Percentiles rank a stretch among this genome's conserved stretches.
These are phyloP conservation scores for Rhodotorula graminis DNA, from an alignment of 768 basidiomycete genomes.

Conservation along the genomic window DNA sequence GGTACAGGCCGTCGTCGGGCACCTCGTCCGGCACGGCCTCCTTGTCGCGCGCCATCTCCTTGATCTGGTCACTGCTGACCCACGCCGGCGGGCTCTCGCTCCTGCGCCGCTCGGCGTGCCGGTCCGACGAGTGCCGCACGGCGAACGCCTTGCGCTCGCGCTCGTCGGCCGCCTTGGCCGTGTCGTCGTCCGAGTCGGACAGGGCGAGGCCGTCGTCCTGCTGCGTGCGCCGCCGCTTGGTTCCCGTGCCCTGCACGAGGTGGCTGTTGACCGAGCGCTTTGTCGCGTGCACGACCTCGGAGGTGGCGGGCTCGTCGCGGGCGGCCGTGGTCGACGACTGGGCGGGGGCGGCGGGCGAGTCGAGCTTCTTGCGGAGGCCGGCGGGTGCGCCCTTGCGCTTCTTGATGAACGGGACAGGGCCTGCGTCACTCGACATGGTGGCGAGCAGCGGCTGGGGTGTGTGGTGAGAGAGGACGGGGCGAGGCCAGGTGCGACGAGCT, in stretches of 20 bases:
- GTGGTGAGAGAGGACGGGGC: background rate
- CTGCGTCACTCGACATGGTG: slow-evolving; percentile 6
- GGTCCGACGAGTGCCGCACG: slow-evolving; percentile 66
- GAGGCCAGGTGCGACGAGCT: background rate
- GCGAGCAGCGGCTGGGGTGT: too few relatives aligned
- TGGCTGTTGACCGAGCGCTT: slow-evolving; percentile 66
- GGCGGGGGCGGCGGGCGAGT: slow-evolving; percentile 52
- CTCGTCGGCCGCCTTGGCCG: slow-evolving; percentile 49
- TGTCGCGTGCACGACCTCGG: slow-evolving; percentile 65
- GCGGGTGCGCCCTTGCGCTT: slow-evolving; percentile 73
- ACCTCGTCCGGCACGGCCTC: slow-evolving; percentile 55
- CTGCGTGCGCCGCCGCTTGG: slow-evolving; percentile 54
- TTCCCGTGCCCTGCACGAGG: slow-evolving; percentile 70
- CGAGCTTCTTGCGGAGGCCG: slow-evolving; percentile 66
- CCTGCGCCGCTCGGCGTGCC: slow-evolving; percentile 63
- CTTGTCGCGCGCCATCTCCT: slow-evolving; percentile 60
- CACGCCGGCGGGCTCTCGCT: slow-evolving; percentile 68
- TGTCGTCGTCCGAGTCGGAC: slow-evolving; percentile 56
- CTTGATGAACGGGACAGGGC: slow-evolving; percentile 76
- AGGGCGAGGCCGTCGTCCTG: slow-evolving; percentile 49
- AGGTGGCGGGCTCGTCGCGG: slow-evolving; percentile 9
- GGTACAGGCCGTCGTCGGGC: slow-evolving; percentile 76
- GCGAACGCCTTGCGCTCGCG: slow-evolving; percentile 42
- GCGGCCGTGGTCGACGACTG: slow-evolving; percentile 25
- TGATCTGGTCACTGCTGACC: slow-evolving; percentile 68